These are phyloP conservation scores for Pseudocohnilembus persalinus DNA, from an alignment of 169 alveolate species.

Conservation along the genomic window DNA sequence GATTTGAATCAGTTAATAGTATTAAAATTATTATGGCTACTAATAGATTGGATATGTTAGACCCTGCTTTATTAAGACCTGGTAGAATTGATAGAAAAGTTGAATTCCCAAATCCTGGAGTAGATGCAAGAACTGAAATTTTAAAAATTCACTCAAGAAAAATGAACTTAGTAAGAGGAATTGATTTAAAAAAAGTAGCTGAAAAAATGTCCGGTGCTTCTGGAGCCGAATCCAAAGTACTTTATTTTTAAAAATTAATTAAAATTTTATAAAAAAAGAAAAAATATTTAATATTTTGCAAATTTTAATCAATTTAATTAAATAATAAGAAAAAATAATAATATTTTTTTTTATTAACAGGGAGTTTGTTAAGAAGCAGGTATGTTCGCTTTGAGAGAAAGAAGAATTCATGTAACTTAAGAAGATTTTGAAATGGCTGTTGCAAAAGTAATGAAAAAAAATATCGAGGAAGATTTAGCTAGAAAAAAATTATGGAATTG, in stretches of 20 bases:
- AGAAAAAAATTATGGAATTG: conserved; percentile 90
- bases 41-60: conserved; percentile 87
- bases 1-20: conserved; percentile 83
- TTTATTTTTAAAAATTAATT: neutral
- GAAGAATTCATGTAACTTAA: conserved; percentile 98
- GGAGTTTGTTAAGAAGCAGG: conserved; percentile 99
- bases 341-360: conserved; percentile 26
- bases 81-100: conserved; percentile 97
- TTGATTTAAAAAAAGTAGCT: conserved; percentile 94
- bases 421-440: conserved; percentile 98
- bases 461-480: conserved; percentile 90
- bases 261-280: neutral
- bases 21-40: conserved; percentile 91
- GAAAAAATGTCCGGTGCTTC: conserved; percentile 95
- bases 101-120: conserved; percentile 94
- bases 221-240: conserved; percentile 97
- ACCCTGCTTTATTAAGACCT: conserved; percentile 88
- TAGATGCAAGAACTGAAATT: conserved; percentile 93
- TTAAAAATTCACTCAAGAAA: conserved; percentile 96
- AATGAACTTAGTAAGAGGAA: conserved; percentile 97
- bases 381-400: conserved; percentile 99
- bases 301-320: too few species aligned
- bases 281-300: too few species aligned
- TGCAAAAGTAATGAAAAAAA: conserved; percentile 95
- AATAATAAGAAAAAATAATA: too few species aligned